Base-by-base conservation (phyloP, 768 basidiomycete species). In the Omphalotus guepiniiformis region DNA sequence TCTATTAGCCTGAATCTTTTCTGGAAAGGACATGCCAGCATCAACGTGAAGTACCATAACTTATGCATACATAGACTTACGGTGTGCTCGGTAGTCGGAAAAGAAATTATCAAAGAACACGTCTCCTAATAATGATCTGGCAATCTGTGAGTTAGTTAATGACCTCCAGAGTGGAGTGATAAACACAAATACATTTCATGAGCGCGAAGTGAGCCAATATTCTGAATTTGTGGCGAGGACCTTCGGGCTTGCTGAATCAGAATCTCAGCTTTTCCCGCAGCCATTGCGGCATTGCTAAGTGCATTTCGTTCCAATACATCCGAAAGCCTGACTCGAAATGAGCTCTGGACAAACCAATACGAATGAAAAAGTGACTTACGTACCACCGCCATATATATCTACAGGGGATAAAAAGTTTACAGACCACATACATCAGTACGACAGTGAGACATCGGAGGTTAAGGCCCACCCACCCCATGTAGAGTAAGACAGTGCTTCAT, bases 261-360 rank as follows among this genome's bases (percentile, higher is more conserved):
- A 48, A 55, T 55, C 49, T 64, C 58, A 0, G 61, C 68, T 53
- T 72, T 68, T 13, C 42, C 50, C 9, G 72, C 68, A 19, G 61
- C 57, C 3, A 60, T 58, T 42, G 70, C 63, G 5, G 73, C 71
- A 30, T 53, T 55, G 23, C 64, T 58, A 18, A 76, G 53, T 1
- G 68, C 66, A 54, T 63, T 68, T 15, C 71, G 67, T 53, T 73
- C 71, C 66, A 72, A 65, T 59, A 67, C 62, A 54, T 73, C 72
- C 29, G 61, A 55, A 55, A 71, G 55, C 19, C 68, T 73, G 30
- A 42, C 16, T 39, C 15, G 21, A 49, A 19, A 21, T 5, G 18
- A 48, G 5, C 25, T 16, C 22, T 22, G n/a, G 4, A 30, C 6
- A 15, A 42, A 19, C 7, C 9, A 42, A 29, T 11, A 34, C 16